Evolutionary conservation across 108 stramenopile species (phyloP).

Genomic region (Chaetoceros tenuissimus): DNA sequence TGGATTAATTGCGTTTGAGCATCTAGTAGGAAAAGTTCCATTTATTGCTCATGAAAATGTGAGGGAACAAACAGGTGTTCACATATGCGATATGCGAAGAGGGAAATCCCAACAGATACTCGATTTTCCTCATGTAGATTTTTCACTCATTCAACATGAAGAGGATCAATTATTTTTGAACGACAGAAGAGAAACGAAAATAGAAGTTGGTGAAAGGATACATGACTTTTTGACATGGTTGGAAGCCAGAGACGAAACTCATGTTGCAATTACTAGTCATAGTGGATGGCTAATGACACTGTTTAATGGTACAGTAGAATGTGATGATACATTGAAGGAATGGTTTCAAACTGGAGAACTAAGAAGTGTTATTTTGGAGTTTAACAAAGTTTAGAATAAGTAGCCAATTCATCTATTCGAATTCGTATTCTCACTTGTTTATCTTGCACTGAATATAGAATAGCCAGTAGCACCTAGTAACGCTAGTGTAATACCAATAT

Average conservation of each 20-base stretch:
- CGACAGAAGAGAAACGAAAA: constrained; percentile 37
- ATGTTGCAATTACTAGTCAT: constrained; percentile 39
- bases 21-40: constrained; percentile 23
- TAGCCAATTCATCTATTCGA: background rate
- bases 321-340: constrained; percentile 30
- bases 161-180: constrained; percentile 42
- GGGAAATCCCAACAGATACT: constrained; percentile 27
- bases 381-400: constrained; percentile 6
- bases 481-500: constrained; percentile 45
- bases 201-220: constrained; percentile 36
- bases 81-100: constrained; percentile 72
- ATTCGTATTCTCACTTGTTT: background rate
- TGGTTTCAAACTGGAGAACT: constrained; percentile 64
- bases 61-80: constrained; percentile 65
- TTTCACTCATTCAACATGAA: constrained; percentile 32
- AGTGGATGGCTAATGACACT: constrained; percentile 42
- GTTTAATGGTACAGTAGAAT: constrained; percentile 37
- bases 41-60: constrained; percentile 67
- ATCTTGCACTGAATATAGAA: constrained; percentile 32
- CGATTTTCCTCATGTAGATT: constrained; percentile 62
- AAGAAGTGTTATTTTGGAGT: constrained; percentile 39
- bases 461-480: constrained; percentile 55
- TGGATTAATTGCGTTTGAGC: constrained; percentile 55
- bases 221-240: constrained; percentile 50
- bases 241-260: constrained; percentile 21